Conservation (phyloP, 2,329 filamentous ascomycete species). For the Colletotrichum tropicicola region DNA sequence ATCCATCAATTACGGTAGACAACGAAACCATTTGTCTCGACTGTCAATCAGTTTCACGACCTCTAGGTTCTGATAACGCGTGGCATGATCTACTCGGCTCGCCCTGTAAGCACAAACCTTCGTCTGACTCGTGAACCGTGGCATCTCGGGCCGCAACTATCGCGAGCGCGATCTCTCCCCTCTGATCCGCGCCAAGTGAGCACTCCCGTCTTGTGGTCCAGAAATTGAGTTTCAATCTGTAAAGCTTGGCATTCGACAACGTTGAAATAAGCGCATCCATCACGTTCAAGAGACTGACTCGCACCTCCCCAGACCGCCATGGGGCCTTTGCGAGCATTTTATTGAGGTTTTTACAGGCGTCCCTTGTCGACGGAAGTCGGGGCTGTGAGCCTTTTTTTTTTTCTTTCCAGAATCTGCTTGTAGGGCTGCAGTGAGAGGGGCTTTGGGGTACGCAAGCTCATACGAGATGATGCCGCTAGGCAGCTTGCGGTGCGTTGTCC, state of each 20-base stretch:
- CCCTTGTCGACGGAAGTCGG: constrained; percentile 3
- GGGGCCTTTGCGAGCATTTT: not conserved
- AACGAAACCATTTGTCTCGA: not conserved
- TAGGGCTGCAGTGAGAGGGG: too few species aligned
- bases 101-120: not conserved
- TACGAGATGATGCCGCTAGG: not conserved
- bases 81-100: too few species aligned
- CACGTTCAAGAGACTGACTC: constrained; percentile 1
- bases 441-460: not conserved
- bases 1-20: too few species aligned
- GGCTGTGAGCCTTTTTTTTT: not conserved
- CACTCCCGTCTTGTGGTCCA: not conserved
- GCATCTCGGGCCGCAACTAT: constrained; percentile 5
- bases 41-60: not conserved
- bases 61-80: not conserved
- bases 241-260: constrained; percentile 16
- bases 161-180: not conserved
- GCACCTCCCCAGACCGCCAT: not conserved
- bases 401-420: not conserved
- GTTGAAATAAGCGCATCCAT: constrained; percentile 6
- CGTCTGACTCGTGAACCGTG: not conserved
- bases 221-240: not conserved
- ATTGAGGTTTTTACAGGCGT: not conserved
- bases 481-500: not conserved
- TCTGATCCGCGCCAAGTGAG: constrained; percentile 13